Base-by-base conservation (phyloP, 83 land plant species). In the Picea abies region DNA sequence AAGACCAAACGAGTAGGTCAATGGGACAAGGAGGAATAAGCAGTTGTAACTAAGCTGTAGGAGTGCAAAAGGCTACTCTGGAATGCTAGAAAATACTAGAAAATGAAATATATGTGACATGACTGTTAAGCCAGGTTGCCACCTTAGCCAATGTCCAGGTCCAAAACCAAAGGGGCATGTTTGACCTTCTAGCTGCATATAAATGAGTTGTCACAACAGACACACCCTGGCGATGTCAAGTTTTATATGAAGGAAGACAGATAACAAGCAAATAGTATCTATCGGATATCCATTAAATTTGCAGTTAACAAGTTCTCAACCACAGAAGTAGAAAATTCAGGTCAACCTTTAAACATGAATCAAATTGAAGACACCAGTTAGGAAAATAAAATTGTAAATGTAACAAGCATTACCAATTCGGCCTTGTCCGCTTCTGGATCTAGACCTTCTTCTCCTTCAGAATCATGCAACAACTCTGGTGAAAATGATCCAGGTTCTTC, bases 351-450 rank as follows among this genome's bases (percentile, higher is more conserved):
- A 79, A 60, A 82, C 14, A 49, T 37, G 63, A 61, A 60, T 83
- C 69, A 60, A 65, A 26, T 49, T 82, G 32, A 79, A 58, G 44
- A 71, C 2, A n/a, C 15, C 44, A 72, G 12, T 52, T 52, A 75
- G 73, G 26, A 81, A 63, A 61, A 62, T 19, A 76, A 79, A 39
- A 25, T 49, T 49, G 60, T 22, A 63, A 79, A 79, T 65, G 60
- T 7, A 47, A 52, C 41, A 19, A 60, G 4, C 47, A 41, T 82
- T 86, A 95, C 99, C 94, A 96, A 85, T 65, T 91, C 93, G 61
- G 90, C 94, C 82, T 84, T 88, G 73, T 98, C 99, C 75, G 89
- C 95, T 84, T 94, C 99, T 82, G 99, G 99, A 84, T 98, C 99
- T 84, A 98, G 85, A 70, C 92, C 96, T 79, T 94, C 99, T 84